Base-by-base conservation (phyloP, 768 basidiomycete genomes). In the Nevesoporus exiguus region DNA sequence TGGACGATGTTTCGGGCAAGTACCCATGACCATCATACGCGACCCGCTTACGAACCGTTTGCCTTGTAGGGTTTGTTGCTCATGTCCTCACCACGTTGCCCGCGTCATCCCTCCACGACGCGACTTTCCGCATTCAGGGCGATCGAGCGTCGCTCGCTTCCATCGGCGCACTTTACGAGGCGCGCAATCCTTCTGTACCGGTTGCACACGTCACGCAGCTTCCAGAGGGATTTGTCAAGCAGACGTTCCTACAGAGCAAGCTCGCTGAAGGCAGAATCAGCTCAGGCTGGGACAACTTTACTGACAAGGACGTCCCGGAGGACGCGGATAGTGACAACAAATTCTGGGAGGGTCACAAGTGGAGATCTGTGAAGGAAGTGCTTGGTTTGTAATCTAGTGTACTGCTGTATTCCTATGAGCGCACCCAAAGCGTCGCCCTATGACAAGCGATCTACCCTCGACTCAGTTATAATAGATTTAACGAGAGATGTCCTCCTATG, bases 71-170 rank as follows among this genome's bases (percentile, higher is more conserved):
- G n/a, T 75, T 73, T 39, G 42, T 70, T 27, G 74, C 65, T 17
- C 58, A 75, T 43, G 47, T 63, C 47, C 64, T 75, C 49, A 74
- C 73, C 10, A 62, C 67, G 1, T 51, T 73, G 3, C 65, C 71
- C 0, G 34, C 56, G 0, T 49, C 57, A 14, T 55, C 62, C 24
- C 64, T 73, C 13, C 62, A 66, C 13, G 53, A 75, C 48, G 60
- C 51, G 3, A 66, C 66, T 6, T 71, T 74, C 61, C 72, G 72
- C 19, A 64, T 74, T 31, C 57, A 75, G 52, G 74, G 74, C n/a
- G 67, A 74, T 25, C 68, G 71, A 3, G 57, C 33, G 5, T 62
- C 64, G 10, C 59, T 72, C 7, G 47, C 58, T 19, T 60, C 66
- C 0, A 52, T 71, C 19, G 73, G 62, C 11, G 51, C 62, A 42